These are phyloP conservation scores for Ramaria sp. DNA, from an alignment of 768 basidiomycete genomes.

Conservation along the genomic window DNA sequence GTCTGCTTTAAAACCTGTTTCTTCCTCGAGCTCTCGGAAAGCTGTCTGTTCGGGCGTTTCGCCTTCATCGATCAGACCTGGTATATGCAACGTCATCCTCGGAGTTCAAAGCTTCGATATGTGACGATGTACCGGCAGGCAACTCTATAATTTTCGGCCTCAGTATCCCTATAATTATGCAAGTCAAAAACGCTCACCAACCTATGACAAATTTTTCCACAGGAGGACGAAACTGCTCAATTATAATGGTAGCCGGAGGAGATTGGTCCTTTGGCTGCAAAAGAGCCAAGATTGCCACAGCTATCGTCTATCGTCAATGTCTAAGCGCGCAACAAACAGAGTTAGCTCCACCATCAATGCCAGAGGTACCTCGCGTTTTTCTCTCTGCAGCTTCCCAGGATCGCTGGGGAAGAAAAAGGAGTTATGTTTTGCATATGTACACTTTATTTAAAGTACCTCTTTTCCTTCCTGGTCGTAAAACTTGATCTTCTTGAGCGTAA, in stretches of 20 bases:
- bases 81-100: slow-evolving; percentile 6
- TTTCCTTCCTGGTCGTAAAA: slow-evolving; percentile 72
- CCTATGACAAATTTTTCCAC: slow-evolving; percentile 70
- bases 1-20: slow-evolving; percentile 76
- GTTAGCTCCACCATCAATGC: slow-evolving; percentile 58
- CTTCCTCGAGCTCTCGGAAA: slow-evolving; percentile 83
- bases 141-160: slow-evolving; percentile 30
- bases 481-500: slow-evolving; percentile 70
- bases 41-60: slow-evolving; percentile 78
- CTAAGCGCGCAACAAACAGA: not conserved
- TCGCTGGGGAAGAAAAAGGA: slow-evolving; percentile 41
- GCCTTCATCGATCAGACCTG: slow-evolving; percentile 76
- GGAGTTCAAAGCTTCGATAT: not conserved
- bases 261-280: slow-evolving; percentile 63
- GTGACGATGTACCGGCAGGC: slow-evolving; percentile 36
- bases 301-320: slow-evolving; percentile 27
- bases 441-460: slow-evolving; percentile 33
- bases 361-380: slow-evolving; percentile 64
- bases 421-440: not conserved
- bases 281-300: slow-evolving; percentile 76
- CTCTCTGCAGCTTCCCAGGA: slow-evolving; percentile 88
- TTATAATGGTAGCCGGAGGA: slow-evolving; percentile 66
- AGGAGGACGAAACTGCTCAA: slow-evolving; percentile 90
- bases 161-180: not conserved
- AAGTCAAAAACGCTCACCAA: slow-evolving; percentile 15